Evolutionary conservation across 2,329 filamentous ascomycete genomes (phyloP).

Genomic region (Rachicladosporium sp.): DNA sequence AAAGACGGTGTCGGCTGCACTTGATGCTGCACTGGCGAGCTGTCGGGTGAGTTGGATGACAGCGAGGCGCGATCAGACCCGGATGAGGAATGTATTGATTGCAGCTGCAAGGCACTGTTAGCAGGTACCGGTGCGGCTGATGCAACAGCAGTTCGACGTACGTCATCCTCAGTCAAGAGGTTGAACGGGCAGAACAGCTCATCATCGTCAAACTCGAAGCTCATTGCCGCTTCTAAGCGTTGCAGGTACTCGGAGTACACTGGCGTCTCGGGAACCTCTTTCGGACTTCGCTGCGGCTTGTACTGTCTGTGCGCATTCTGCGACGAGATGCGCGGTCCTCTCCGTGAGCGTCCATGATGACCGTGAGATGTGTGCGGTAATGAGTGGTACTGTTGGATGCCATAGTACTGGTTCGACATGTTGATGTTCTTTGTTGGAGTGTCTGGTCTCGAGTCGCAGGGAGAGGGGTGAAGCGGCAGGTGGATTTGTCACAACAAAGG

Average conservation of each 20-base stretch:
- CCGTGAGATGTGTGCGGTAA: slow-evolving; percentile 51
- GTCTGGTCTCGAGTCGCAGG: no score
- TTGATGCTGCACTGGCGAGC: slow-evolving; percentile 80
- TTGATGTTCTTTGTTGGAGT: slow-evolving; percentile 8
- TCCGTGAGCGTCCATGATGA: slow-evolving; percentile 75
- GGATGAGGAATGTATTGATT: slow-evolving; percentile 72
- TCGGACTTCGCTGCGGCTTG: slow-evolving; percentile 71
- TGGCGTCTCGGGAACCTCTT: slow-evolving; percentile 70
- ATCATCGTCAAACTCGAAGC: slow-evolving; percentile 92
- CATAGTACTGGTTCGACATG: slow-evolving; percentile 41
- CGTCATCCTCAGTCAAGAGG: slow-evolving; percentile 85
- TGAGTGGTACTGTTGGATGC: slow-evolving; percentile 35
- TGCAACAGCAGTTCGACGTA: slow-evolving; percentile 33
- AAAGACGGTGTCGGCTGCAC: slow-evolving; percentile 57
- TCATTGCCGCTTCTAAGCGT: slow-evolving; percentile 81
- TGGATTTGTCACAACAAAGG: no score
- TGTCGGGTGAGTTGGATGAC: slow-evolving; percentile 84
- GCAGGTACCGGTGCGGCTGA: slow-evolving; percentile 14
- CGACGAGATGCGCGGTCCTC: slow-evolving; percentile 67
- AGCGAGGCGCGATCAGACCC: slow-evolving; percentile 87
- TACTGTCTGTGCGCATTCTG: slow-evolving; percentile 74
- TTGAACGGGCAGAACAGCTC: slow-evolving; percentile 83
- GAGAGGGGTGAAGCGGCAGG: no score
- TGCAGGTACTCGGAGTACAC: slow-evolving; percentile 67
- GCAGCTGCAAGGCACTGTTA: slow-evolving; percentile 48